Conservation (phyloP, 257 asterid species). For the Solanum chmielewskii region DNA sequence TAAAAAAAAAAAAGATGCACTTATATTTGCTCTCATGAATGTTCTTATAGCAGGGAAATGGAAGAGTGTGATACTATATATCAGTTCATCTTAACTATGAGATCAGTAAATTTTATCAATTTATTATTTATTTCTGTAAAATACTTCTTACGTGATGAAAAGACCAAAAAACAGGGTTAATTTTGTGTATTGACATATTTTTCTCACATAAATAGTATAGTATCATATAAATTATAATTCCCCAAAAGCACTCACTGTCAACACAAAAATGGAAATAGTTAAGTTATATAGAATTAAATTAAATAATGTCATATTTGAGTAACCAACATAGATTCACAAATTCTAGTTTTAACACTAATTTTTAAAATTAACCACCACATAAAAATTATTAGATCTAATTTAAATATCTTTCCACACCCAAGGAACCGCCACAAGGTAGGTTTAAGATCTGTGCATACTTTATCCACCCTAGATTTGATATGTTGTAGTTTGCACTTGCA, state of each 20-base stretch:
- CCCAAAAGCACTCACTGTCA: background rate
- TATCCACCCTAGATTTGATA: background rate
- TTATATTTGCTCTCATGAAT: background rate
- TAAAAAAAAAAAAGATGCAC: background rate
- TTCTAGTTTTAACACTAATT: background rate
- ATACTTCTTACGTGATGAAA: background rate
- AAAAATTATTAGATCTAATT: background rate
- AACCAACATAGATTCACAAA: background rate
- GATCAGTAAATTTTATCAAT: background rate
- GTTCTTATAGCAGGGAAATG: background rate
- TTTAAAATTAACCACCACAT: background rate
- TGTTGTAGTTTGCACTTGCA: too few relatives aligned
- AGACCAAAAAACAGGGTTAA: background rate
- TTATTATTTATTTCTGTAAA: background rate
- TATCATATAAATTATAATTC: too few relatives aligned
- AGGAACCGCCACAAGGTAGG: background rate
- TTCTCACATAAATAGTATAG: too few relatives aligned
- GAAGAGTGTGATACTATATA: background rate
- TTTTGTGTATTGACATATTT: too few relatives aligned
- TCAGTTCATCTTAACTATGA: background rate
- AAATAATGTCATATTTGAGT: background rate
- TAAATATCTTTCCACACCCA: background rate
- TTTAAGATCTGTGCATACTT: background rate
- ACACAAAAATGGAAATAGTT: background rate
- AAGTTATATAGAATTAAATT: background rate